phyloP scores from a whole-genome alignment of 2,329 filamentous ascomycete genomes.

The Didymellaceae sp. region DNA sequence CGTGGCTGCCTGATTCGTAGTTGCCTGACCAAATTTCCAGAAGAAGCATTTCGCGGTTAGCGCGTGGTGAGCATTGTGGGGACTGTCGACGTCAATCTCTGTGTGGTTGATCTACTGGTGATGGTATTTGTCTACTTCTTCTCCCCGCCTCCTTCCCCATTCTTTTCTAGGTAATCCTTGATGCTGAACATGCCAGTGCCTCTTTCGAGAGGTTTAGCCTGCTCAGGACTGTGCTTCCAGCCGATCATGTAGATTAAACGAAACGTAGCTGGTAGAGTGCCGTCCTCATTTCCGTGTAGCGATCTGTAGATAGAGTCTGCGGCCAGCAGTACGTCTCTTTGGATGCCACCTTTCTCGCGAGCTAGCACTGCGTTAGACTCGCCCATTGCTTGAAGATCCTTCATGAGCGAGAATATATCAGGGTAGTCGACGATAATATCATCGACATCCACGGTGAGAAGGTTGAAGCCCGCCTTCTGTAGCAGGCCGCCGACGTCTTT shows the following conservation, averaged over 20 bases:
- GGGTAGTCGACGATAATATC: constrained; percentile 97
- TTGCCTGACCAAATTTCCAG: no score
- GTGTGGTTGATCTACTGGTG: not conserved
- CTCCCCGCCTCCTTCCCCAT: constrained; percentile 44
- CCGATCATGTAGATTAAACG: constrained; percentile 98
- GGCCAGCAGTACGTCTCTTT: constrained; percentile 83
- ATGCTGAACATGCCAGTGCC: constrained; percentile 88
- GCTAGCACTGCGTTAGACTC: constrained; percentile 88
- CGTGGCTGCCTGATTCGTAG: constrained; percentile 3
- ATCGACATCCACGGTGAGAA: constrained; percentile 95
- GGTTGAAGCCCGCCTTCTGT: constrained; percentile 87
- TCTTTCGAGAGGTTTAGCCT: constrained; percentile 79
- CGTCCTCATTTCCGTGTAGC: constrained; percentile 77
- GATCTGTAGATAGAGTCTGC: constrained; percentile 87
- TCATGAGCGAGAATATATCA: constrained; percentile 87
- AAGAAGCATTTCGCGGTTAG: no score
- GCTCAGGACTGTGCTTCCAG: constrained; percentile 84
- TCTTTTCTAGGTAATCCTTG: constrained; percentile 74
- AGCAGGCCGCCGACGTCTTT: constrained; percentile 88
- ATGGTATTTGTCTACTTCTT: constrained; percentile 5
- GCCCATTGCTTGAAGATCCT: constrained; percentile 94
- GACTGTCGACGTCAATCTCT: not conserved
- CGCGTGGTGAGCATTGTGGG: no score
- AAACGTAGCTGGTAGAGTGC: constrained; percentile 81
- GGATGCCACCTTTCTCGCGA: constrained; percentile 78